Evolutionary conservation across 2,329 filamentous ascomycete species (phyloP).

Genomic region (Sclerotiophoma versabilis): DNA sequence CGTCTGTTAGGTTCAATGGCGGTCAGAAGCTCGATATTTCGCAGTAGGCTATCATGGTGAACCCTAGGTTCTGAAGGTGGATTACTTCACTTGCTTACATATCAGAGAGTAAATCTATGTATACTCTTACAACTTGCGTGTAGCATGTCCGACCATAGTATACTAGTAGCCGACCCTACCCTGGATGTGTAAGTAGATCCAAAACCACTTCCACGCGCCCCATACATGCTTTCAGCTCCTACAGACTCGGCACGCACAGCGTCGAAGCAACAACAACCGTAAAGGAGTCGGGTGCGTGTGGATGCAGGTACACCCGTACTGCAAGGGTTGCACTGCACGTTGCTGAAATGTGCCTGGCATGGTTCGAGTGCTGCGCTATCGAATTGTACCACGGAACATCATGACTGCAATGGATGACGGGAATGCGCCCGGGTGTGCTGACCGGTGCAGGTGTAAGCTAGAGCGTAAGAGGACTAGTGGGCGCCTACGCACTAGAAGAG

Average conservation of each 20-base stretch:
- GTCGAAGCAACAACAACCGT: not conserved
- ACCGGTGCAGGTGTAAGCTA: not conserved
- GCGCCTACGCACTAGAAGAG: not conserved
- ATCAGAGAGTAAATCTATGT: too few relatives aligned
- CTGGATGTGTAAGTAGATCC: too few relatives aligned
- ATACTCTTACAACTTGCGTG: too few relatives aligned
- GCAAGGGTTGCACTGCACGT: slow-evolving; percentile 10
- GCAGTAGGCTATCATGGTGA: too few relatives aligned
- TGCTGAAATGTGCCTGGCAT: slow-evolving; percentile 5
- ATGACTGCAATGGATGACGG: slow-evolving; percentile 4
- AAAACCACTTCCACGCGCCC: not conserved
- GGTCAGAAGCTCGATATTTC: not conserved
- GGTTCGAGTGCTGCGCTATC: not conserved
- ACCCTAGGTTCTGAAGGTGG: too few relatives aligned
- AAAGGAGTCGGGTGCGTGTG: not conserved
- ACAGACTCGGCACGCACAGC: too few relatives aligned
- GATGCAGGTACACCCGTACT: slow-evolving; percentile 14
- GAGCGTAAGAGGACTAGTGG: not conserved
- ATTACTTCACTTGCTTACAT: too few relatives aligned
- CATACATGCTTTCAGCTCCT: not conserved
- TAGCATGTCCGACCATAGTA: too few relatives aligned
- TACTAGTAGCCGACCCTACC: too few relatives aligned
- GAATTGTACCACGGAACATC: slow-evolving; percentile 13
- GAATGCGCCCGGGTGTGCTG: slow-evolving; percentile 1
- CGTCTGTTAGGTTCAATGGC: not conserved